These are phyloP conservation scores for Hylodesmum podocarpum DNA, from an alignment of 306 rosid genomes.

Conservation along the genomic window DNA sequence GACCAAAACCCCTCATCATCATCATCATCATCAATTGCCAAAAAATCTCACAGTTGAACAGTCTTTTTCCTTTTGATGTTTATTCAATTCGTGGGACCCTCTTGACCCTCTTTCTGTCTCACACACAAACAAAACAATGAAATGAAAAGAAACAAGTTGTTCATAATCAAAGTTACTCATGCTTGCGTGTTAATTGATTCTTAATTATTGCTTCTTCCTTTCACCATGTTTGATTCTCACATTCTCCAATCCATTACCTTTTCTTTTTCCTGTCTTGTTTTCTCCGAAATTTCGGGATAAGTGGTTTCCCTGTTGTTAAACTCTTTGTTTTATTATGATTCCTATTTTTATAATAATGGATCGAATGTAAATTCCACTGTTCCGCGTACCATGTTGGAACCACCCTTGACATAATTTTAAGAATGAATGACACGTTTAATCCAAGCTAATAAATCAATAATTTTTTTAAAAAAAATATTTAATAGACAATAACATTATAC, in stretches of 20 bases:
- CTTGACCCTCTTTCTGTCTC: background rate
- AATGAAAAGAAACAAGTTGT: too few species aligned
- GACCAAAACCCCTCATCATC: background rate
- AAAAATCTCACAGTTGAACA: background rate
- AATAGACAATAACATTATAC: too few species aligned
- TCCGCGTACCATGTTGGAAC: background rate
- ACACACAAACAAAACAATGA: background rate
- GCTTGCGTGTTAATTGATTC: background rate
- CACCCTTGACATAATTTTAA: too few species aligned
- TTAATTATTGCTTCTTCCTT: background rate
- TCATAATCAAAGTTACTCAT: background rate
- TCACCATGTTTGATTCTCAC: background rate
- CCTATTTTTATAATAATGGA: too few species aligned
- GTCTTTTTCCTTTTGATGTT: background rate
- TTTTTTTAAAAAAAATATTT: too few species aligned
- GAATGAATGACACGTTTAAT: too few species aligned
- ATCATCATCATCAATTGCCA: background rate
- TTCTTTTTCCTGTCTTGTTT: background rate
- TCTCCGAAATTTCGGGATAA: background rate
- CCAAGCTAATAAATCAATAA: too few species aligned
- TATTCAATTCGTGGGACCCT: slow-evolving; percentile 19
- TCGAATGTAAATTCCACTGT: background rate
- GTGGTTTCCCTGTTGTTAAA: background rate
- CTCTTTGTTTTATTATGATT: background rate
- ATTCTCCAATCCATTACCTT: background rate